Evolutionary conservation across 2,329 filamentous ascomycete species (phyloP), one percentile per base, ranked within the genome.

Genomic region (Cytospora schulzeri): DNA sequence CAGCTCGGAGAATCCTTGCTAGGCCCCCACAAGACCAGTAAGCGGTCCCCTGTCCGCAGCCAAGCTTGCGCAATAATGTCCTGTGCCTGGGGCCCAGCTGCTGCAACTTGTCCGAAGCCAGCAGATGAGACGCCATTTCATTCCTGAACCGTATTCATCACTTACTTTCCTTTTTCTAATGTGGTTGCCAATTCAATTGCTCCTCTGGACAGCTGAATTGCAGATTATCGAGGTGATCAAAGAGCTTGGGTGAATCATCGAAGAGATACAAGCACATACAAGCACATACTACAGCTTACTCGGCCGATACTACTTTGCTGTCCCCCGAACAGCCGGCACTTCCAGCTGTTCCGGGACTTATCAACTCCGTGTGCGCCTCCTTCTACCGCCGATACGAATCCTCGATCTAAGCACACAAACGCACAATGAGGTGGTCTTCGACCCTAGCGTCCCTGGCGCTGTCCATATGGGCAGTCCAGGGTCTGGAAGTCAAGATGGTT

Each of bases 401-500:
- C 52, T n/a, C 45, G 45, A 48, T 24, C 45, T 29, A 60, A 7
- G 50, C n/a, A 51, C 19, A 52, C 48, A 65, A 66, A 70, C 70
- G 70, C 70, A 72, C 68, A 57, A 88, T 88, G 86, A 85, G 81
- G 79, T 83, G 83, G 76, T 70, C 80, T 69, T 81, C 80, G 71
- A 75, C 80, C 63, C 73, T 85, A 69, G 72, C 81, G 67, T 70
- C 81, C 69, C 73, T 88, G 77, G 82, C 80, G 71, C 73, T 85
- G 79, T 85, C 82, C 73, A 69, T 81, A 60, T 80, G 81, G 80
- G 80, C 83, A 64, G 81, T 78, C 68, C 76, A 77, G 66, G 86
- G 85, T 29, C 76, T 88, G 71, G 87, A 89, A 73, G 79, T 87
- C 68, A 76, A 77, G 70, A 78, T 89, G 75, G 86, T 88, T 77